Conservation (phyloP, 1,284 basidiomycete species). For the Laetiporus sulphureus region DNA sequence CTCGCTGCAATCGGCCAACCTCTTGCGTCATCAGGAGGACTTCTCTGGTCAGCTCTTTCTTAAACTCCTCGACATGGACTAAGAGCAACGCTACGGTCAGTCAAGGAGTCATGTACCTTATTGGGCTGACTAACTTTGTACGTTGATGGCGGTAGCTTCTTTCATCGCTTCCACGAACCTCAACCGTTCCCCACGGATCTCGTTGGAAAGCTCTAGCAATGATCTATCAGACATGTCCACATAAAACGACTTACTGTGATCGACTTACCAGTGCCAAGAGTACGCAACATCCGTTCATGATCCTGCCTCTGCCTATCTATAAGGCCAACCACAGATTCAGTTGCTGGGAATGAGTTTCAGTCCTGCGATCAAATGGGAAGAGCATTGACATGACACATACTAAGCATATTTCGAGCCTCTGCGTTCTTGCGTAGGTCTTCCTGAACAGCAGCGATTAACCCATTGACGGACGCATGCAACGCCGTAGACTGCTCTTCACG, state of each 20-base stretch:
- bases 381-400: slow-evolving; percentile 19
- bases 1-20: slow-evolving; percentile 63
- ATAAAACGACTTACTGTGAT: too few relatives aligned
- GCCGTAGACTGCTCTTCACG: slow-evolving; percentile 35
- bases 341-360: slow-evolving; percentile 29
- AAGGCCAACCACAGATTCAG: slow-evolving; percentile 51
- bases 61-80: slow-evolving; percentile 83
- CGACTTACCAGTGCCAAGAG: slow-evolving; percentile 57
- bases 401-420: slow-evolving; percentile 28
- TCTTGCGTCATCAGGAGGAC: slow-evolving; percentile 71
- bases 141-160: slow-evolving; percentile 80
- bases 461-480: slow-evolving; percentile 42
- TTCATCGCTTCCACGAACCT: slow-evolving; percentile 89
- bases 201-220: slow-evolving; percentile 60
- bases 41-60: slow-evolving; percentile 69
- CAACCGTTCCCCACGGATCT: slow-evolving; percentile 78
- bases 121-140: slow-evolving; percentile 49
- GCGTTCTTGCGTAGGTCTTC: slow-evolving; percentile 29
- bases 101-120: background rate
- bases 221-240: background rate
- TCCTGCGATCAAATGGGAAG: background rate
- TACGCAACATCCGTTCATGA: slow-evolving; percentile 60
- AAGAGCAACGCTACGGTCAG: background rate
- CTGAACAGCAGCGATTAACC: slow-evolving; percentile 37
- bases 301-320: slow-evolving; percentile 64